Base-by-base conservation (phyloP, 2,329 filamentous ascomycete species). In the Cercospora sp. region DNA sequence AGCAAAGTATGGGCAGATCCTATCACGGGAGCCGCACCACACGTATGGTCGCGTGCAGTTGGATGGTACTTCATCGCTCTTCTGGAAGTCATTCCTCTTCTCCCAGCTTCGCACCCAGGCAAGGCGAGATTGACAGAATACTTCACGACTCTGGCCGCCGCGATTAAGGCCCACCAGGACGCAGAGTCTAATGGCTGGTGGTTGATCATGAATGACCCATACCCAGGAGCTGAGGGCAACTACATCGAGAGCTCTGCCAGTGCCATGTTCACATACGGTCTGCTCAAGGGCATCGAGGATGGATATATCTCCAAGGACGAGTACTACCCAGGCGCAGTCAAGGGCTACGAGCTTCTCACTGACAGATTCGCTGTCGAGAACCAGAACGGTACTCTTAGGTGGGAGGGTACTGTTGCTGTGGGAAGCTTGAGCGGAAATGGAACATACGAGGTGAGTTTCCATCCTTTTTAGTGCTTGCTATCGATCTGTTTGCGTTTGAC, bases 241-340 rank as follows among this genome's bases (percentile, higher is more conserved):
- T 89, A 88, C 73, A 82, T 89, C 42, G 87, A 89, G 79, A 85
- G 84, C 45, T 87, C 84, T 62, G 85, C 82, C 10, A 84, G 83
- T 8, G 85, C 84, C 2, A 87, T 89, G 83, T 88, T 88, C 73
- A 80, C 82, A 0, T 87, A 85, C 64, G 82, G 84, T 0, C 75
- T 86, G 68, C 74, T 87, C 9, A 83, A 82, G 70, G 86, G 83
- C 0, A 76, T 80, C 16, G 71, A 79, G 31, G 60, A 81, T 10
- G 82, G 82, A 0, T 76, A 80, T 26, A 69, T 81, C 10, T 65
- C 67, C 2, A 67, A 73, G 6, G 71, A 75, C 28, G 72, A 77
- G 18, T 88, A 90, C 79, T 85, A 83, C 58, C 86, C 84, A 40
- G 85, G 74, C 1, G 74, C 80, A 1, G 83, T 82, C 0, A 71